Base-by-base conservation (phyloP, 768 basidiomycete species). In the Russula foetens region DNA sequence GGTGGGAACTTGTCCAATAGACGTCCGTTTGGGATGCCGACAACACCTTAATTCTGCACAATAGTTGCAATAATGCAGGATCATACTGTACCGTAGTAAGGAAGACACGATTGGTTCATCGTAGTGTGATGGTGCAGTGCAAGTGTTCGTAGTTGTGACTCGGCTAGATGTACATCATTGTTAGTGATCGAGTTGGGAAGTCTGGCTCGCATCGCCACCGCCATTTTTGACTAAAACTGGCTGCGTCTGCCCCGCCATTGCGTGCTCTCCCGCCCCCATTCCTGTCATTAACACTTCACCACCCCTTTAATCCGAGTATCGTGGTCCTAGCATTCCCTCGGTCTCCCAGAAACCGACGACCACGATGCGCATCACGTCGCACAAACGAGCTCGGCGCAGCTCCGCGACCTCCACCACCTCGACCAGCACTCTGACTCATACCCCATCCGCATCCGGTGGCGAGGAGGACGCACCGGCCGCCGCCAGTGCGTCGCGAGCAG, bases 1-100 rank as follows among this genome's bases (percentile, higher is more conserved):
- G 66, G 44, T 88, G 87, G 86, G 75, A 67, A 45, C 62, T 74
- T 9, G 33, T 67, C 12, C 23, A 54, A 31, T 61, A 53, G 21
- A 17, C 21, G 5, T 24, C 2, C 14, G 24, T 38, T 39, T 43
- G 28, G 41, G 53, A 54, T 3, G 12, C 24, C 5, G 19, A 9
- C 7, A 11, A 39, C 24, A 28, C 19, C 8, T 12, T 2, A 17
- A 9, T 53, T 15, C 38, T 24, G 5, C n/a, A 9, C 19, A 11
- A 17, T 8, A 2, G 28, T 8, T 9, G 6, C 38, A 31, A 9
- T 29, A 14, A n/a, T n/a, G n/a, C n/a, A n/a, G n/a, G n/a, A n/a
- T n/a, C n/a, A n/a, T n/a, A n/a, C n/a, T n/a, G n/a, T n/a, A n/a
- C n/a, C n/a, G n/a, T n/a, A n/a, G n/a, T n/a, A n/a, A n/a, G n/a